Percentiles rank a stretch among this genome's conserved stretches.
Conservation (phyloP, 2,329 filamentous ascomycete species). For the Apiospora hydei region DNA sequence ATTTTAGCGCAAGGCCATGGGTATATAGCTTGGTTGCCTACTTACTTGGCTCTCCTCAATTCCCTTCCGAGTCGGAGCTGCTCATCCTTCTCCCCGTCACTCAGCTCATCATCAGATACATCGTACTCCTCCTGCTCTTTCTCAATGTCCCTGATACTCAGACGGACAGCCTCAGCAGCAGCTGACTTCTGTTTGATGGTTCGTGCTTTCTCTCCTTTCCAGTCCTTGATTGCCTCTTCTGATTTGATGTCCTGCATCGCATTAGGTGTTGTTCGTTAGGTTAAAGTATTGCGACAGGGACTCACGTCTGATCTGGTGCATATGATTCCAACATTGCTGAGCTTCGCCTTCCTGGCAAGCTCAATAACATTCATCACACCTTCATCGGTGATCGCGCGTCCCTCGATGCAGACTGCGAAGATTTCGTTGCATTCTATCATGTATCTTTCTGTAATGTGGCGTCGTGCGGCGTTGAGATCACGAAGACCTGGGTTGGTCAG, state of each 20-base stretch:
- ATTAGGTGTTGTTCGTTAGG: no score
- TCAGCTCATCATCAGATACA: background rate
- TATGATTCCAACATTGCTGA: slow-evolving; percentile 51
- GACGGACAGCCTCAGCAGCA: background rate
- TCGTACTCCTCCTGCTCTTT: background rate
- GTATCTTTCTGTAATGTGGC: slow-evolving; percentile 53
- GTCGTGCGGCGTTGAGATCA: slow-evolving; percentile 53
- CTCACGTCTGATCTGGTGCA: slow-evolving; percentile 54
- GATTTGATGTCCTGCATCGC: slow-evolving; percentile 46
- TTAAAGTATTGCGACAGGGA: no score
- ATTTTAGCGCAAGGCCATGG: no score
- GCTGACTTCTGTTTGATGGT: background rate
- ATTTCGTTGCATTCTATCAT: slow-evolving; percentile 54
- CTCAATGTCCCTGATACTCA: background rate
- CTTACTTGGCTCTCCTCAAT: background rate
- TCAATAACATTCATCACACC: slow-evolving; percentile 50
- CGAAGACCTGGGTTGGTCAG: slow-evolving; percentile 47
- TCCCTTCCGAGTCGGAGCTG: background rate
- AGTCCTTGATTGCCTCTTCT: slow-evolving; percentile 44
- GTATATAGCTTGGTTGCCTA: no score
- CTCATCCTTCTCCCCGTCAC: background rate
- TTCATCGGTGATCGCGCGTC: slow-evolving; percentile 49
- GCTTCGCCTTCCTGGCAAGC: slow-evolving; percentile 45
- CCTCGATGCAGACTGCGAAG: slow-evolving; percentile 51
- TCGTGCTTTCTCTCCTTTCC: slow-evolving; percentile 39